Base-by-base conservation (phyloP, 495 filamentous ascomycete species). In the Aspergillus saccharolyticus region DNA sequence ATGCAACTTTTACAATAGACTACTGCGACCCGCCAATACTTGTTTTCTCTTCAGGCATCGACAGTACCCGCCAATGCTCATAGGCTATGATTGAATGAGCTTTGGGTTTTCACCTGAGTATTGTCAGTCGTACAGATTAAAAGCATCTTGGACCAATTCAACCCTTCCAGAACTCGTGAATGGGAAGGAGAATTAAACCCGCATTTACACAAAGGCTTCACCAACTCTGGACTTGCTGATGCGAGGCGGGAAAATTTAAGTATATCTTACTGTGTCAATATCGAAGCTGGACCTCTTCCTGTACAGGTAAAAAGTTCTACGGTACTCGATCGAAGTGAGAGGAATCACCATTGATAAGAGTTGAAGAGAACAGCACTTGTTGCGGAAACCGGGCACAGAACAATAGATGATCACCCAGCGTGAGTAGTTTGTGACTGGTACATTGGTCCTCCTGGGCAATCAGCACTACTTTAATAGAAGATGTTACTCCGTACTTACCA, bases 391-490 rank as follows among this genome's bases (percentile, higher is more conserved):
- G 16, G 47, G 47, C 22, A 50, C 17, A 50, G 18, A 46, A n/a
- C 28, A 30, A 30, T 50, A 24, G 21, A 28, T 50, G 47, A 30
- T 49, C 46, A 7, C 46, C 46, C 25, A 25, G 46, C n/a, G 19
- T 16, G 24, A 50, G 8, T 50, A 16, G 47, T 50, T 50, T 50
- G 47, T 50, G 47, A 50, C 47, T 50, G 47, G 47, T 50, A 50
- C 10, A 50, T 17, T 50, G n/a, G 22, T 24, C 5, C 7, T 2
- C 12, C 2, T 2, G 14, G 14, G 33, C 33, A 39, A 39, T 39
- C 33, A 39, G 14, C 14, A 50, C 17, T 30, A 19, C 47, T 50
- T 50, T 30, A 5, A 10, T 39, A 8, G 2, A 2, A 39, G 4
- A 8, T 39, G 4, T 10, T 39, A 39, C 33, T 15, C 7, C 5